Conservation (phyloP, 805 yeast species). For the Metschnikowia lachancei region DNA sequence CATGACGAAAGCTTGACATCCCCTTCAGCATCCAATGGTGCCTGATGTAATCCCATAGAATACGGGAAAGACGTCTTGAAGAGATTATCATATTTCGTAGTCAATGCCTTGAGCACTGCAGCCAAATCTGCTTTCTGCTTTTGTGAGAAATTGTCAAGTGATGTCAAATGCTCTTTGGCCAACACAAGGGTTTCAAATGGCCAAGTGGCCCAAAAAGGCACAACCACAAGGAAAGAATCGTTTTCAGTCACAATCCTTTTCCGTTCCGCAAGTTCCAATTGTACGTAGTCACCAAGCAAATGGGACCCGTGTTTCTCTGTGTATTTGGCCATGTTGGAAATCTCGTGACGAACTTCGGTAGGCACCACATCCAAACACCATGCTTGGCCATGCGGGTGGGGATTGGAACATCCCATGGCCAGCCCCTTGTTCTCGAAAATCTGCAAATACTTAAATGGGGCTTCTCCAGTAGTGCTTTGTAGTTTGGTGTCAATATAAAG, state of each 20-base stretch:
- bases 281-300: conserved; percentile 61
- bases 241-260: conserved; percentile 57
- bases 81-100: conserved; percentile 67
- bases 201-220: conserved; percentile 83
- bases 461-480: conserved; percentile 34
- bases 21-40: conserved; percentile 50
- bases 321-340: conserved; percentile 50
- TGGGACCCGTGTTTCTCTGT: conserved; percentile 39
- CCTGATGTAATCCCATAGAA: conserved; percentile 81
- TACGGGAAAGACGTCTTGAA: conserved; percentile 71
- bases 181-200: conserved; percentile 71
- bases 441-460: conserved; percentile 59
- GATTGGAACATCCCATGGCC: conserved; percentile 80
- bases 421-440: conserved; percentile 76
- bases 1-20: conserved; percentile 44
- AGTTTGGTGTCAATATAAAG: conserved; percentile 46
- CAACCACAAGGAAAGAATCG: conserved; percentile 63
- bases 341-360: conserved; percentile 61
- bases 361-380: conserved; percentile 71
- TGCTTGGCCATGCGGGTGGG: conserved; percentile 82
- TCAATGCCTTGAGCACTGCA: conserved; percentile 47
- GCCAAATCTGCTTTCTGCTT: conserved; percentile 57
- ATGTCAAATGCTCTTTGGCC: conserved; percentile 52
- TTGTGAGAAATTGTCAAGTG: conserved; percentile 46
- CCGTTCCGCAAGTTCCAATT: conserved; percentile 49